These are phyloP conservation scores for Schwanniomyces yamadae DNA, from an alignment of 805 yeast genomes.

Conservation along the genomic window DNA sequence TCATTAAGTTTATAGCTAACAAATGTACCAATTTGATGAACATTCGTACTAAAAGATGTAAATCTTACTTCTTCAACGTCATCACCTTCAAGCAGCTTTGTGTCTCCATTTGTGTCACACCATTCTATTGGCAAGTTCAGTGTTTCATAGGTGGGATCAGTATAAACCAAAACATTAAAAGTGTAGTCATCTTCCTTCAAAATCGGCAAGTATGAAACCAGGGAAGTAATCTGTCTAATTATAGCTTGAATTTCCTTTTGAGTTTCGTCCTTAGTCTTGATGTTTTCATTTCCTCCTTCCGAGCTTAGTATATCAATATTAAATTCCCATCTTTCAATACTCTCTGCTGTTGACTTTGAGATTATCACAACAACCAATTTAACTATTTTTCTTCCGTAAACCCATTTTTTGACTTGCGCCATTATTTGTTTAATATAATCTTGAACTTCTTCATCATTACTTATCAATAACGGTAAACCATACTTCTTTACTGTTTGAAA, in stretches of 20 bases:
- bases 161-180: constrained; percentile 80
- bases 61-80: constrained; percentile 67
- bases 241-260: constrained; percentile 81
- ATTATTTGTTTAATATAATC: constrained; percentile 65
- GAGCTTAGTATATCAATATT: constrained; percentile 46
- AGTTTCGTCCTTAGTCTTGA: constrained; percentile 38
- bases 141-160: constrained; percentile 52
- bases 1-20: constrained; percentile 55
- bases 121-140: constrained; percentile 76
- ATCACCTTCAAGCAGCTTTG: constrained; percentile 50
- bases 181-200: constrained; percentile 60
- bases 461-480: constrained; percentile 70
- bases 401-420: constrained; percentile 69
- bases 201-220: constrained; percentile 81
- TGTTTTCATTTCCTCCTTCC: constrained; percentile 9
- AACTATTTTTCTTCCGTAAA: constrained; percentile 64
- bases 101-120: constrained; percentile 67
- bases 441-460: constrained; percentile 74
- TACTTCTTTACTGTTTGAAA: constrained; percentile 76
- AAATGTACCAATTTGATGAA: constrained; percentile 68
- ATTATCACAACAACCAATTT: constrained; percentile 73
- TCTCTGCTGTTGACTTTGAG: constrained; percentile 62
- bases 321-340: constrained; percentile 87
- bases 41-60: constrained; percentile 62
- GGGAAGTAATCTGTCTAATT: constrained; percentile 84